Base-by-base conservation (phyloP, 805 yeast species). In the Saccharomycopsis sp. region DNA sequence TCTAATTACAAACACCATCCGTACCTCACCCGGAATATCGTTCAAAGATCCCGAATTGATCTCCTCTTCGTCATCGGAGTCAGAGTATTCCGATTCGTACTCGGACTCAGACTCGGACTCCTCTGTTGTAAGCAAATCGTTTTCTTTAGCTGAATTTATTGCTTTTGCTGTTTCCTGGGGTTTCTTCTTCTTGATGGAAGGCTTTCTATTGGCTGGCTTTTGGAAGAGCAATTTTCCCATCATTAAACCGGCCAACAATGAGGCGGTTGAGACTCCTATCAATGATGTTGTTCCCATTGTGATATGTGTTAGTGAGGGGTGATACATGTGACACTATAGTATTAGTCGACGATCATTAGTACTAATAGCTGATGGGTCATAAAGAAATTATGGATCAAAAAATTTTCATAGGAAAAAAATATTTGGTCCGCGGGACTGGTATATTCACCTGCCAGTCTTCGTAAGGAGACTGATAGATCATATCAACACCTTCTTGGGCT, bases 1-100 rank as follows among this genome's bases (percentile, higher is more conserved):
- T 61, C 99, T 83, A 2, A 94, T 90, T 2, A 91, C 83, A 24
- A 94, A 75, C 0, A 94, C 91, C 97, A 93, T 87, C 66, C 87
- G 75, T 12, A 86, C 89, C 69, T 87, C 94, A 0, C 94, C 96
- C 0, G 87, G 87, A 1, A 87, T 72, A 17, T 80, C 83, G 65
- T 86, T 86, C 63, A 88, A 72, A 1, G 80, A 71, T 0, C 75
- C 71, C 0, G 90, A 84, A 63, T 87, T 81, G 53, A 86, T 76
- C 34, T 79, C 69, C 25, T 79, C 84, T 54, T 77, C 81, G 22
- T 82, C 85, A 12, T 29, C 38, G 12, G 76, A 78, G 2, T 76
- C 80, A 19, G 64, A 63, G 19, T 75, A 80, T 23, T 73, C 76
- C 2, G 70, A 70, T 20, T 75, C 79, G 2, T 73, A 74, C 12